A percentile compares a stretch with the other conserved stretches of the same genome.
Evolutionary conservation across 345 rosid species (phyloP).

Genomic region (Salix exigua): DNA sequence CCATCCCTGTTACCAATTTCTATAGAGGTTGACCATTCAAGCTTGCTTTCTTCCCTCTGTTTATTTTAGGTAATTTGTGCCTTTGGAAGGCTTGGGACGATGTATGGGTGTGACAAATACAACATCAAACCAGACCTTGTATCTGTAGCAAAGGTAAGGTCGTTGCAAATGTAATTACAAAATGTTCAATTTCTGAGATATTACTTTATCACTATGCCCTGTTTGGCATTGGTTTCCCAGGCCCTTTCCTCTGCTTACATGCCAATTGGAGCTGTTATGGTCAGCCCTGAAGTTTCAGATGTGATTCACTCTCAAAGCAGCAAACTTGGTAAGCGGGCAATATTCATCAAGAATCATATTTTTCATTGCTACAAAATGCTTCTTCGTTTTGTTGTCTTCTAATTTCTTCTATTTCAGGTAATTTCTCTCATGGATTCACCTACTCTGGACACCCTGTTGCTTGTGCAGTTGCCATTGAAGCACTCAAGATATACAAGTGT

Average conservation of each 20-base stretch:
- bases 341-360: background rate
- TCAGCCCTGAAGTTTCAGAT: slow-evolving; percentile 79
- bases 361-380: background rate
- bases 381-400: background rate
- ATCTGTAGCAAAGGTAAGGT: slow-evolving; percentile 77
- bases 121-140: slow-evolving; percentile 91
- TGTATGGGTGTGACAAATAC: slow-evolving; percentile 92
- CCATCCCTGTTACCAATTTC: background rate
- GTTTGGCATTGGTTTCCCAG: slow-evolving; percentile 33
- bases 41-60: slow-evolving; percentile 10
- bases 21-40: background rate
- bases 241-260: slow-evolving; percentile 89
- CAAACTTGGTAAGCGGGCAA: slow-evolving; percentile 63
- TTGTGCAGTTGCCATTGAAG: slow-evolving; percentile 85
- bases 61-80: slow-evolving; percentile 80
- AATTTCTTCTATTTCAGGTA: slow-evolving; percentile 41
- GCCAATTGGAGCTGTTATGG: slow-evolving; percentile 92
- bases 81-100: slow-evolving; percentile 95
- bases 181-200: background rate
- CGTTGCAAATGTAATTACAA: background rate
- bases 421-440: slow-evolving; percentile 90
- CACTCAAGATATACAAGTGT: slow-evolving; percentile 68
- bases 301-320: slow-evolving; percentile 90
- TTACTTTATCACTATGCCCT: background rate
- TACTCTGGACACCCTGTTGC: slow-evolving; percentile 96